Base-by-base conservation (phyloP, 345 rosid species). In the Lepidium africanum region DNA sequence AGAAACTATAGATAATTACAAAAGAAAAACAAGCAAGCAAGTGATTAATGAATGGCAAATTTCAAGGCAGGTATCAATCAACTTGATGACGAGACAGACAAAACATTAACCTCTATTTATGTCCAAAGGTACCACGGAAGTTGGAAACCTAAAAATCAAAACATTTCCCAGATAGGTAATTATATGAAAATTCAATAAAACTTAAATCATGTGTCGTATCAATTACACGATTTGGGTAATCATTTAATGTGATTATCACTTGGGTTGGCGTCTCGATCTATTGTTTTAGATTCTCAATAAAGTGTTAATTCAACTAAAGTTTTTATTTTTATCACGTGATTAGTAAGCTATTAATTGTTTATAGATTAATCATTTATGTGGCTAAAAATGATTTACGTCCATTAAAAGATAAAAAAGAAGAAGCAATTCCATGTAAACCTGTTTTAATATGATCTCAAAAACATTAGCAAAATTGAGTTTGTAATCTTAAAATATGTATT, bases 51-150 rank as follows among this genome's bases (percentile, higher is more conserved):
- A 19, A 33, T 11, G 56, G 30, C 71, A 72, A 59, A 52, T 60
- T 37, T 61, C 32, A 55, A 39, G 59, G 46, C 65, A 62, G 70
- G 70, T 62, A 63, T 75, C 74, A 54, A 69, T 69, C 74, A 69
- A 69, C 70, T 68, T 62, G 32, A 55, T 16, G 48, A 73, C 55
- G 40, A 30, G 46, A 48, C 23, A 59, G 63, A 65, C 77, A 51
- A 21, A 67, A 51, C 63, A 43, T 39, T 59, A 32, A 67, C 50
- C 27, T 19, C 78, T 62, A 37, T 63, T 56, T 65, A 65, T 73
- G 65, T 67, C 65, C 38, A 61, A 68, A 68, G 69, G 65, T 62
- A 75, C 78, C 65, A 69, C 65, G 70, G 78, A 27, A 27, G 32
- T 27, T 4, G 32, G 32, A 75, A 72, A 46, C 59, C 15, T 12